Evolutionary conservation across 495 filamentous ascomycete genomes (phyloP), one percentile per base, ranked within the genome.

Genomic region (Darksidea phi): DNA sequence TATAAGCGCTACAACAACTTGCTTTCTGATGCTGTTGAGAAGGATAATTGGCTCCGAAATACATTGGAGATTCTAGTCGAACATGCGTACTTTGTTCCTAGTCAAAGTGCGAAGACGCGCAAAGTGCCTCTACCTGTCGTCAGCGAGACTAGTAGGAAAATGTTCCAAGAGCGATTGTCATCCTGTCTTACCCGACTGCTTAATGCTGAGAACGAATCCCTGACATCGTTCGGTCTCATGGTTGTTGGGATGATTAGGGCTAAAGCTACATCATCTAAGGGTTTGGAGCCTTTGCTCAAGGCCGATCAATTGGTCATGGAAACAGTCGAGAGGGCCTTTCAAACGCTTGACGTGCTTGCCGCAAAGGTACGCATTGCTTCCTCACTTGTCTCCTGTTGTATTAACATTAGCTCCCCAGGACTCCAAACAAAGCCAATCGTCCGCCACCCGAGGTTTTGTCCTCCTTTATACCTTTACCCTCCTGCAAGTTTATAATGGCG

Each of bases 401-500:
- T 28, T 38, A 18, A 34, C 28, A 42, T 11, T 18, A 36, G 15
- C 10, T 32, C 28, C 28, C 28, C 34, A 67, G 48, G 28, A 38
- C n/a, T 28, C 55, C 20, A 45, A 1, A 45, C 24, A 42, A 32
- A 58, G 46, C 24, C 60, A 59, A 48, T 76, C 60, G 72, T 74
- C 54, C 32, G 75, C 70, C 50, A 68, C 72, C 3, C 75, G 84
- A 38, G 88, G 89, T 0, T 86, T 95, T 61, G 85, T 86, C 43
- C 79, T 97, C 7, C 78, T 97, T 7, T 92, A 94, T 72, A 88
- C 89, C n/a, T 79, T 95, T 56, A 86, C 87, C 1, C 82, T 97
- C 48, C 73, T 97, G 28, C 89, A 96, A 68, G 79, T 96, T n/a
- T 93, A 94, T 74, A 88, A 90, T 67, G 88, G 88, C 18, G 90